Evolutionary conservation across 202 grass and related monocot species (phyloP).

Genomic region (Thinopyrum obtusiflorum): DNA sequence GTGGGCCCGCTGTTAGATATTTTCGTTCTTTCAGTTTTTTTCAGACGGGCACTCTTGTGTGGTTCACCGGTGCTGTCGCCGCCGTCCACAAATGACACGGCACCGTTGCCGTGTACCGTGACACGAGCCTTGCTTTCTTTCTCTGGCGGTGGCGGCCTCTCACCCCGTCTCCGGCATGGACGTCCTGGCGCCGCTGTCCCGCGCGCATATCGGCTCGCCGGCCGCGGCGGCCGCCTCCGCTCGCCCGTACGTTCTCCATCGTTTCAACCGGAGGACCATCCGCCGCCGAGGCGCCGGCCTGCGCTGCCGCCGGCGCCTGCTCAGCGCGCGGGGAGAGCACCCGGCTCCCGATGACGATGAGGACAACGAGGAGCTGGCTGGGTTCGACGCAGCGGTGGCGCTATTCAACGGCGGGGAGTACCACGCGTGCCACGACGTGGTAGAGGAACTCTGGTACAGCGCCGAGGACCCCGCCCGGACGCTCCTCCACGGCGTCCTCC

Average conservation of each 20-base stretch:
- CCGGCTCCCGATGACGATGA: slow-evolving; percentile 6
- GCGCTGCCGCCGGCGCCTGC: slow-evolving; percentile 47
- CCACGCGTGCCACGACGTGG: slow-evolving; percentile 81
- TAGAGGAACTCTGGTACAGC: slow-evolving; percentile 89
- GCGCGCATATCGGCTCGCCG: background rate
- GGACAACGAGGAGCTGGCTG: background rate
- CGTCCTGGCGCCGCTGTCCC: background rate
- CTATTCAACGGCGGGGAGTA: slow-evolving; percentile 78
- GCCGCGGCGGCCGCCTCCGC: background rate
- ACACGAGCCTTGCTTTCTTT: background rate
- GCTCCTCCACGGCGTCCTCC: slow-evolving; percentile 74
- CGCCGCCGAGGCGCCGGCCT: slow-evolving; percentile 11
- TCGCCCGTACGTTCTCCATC: background rate
- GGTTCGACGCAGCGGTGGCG: slow-evolving; percentile 56
- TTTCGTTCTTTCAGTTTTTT: no score
- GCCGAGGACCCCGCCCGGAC: slow-evolving; percentile 69
- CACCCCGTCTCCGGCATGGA: background rate
- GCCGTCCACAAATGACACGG: background rate
- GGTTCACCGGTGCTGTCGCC: background rate
- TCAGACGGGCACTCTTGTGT: background rate
- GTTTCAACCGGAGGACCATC: background rate
- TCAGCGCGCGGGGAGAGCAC: slow-evolving; percentile 36
- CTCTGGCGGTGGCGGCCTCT: background rate
- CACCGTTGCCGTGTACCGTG: background rate
- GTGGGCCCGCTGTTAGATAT: no score